Evolutionary conservation across 208 protist genomes (phyloP).

Genomic region (Trypanosoma brucei): DNA sequence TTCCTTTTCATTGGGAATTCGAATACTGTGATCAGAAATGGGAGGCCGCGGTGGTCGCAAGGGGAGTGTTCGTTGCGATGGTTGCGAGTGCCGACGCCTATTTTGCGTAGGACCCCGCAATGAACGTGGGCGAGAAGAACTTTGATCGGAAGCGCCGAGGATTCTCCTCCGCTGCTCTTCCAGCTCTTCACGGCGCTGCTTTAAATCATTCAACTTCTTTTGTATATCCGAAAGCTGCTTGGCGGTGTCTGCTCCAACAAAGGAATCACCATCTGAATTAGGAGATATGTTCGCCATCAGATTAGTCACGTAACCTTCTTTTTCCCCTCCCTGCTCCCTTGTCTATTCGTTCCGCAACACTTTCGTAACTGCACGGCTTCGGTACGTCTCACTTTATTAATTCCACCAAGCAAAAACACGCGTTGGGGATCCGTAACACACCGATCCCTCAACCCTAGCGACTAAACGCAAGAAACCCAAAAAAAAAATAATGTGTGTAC

Average conservation of each 20-base stretch:
- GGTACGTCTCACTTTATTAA: background rate
- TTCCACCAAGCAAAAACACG: background rate
- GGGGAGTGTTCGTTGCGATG: too few species aligned
- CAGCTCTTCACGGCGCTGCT: conserved; percentile 36
- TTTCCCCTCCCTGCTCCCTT: too few species aligned
- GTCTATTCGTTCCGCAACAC: too few species aligned
- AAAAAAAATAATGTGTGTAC: too few species aligned
- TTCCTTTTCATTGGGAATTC: conserved; percentile 29
- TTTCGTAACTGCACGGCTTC: too few species aligned
- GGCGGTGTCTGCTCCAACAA: conserved; percentile 7
- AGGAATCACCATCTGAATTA: conserved; percentile 2
- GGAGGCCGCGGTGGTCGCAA: too few species aligned
- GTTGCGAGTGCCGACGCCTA: background rate
- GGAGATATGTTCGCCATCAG: background rate
- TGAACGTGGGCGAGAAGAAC: background rate
- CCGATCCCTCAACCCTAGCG: too few species aligned
- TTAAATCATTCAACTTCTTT: conserved; percentile 49
- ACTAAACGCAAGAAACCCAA: too few species aligned
- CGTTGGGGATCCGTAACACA: too few species aligned
- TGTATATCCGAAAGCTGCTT: conserved; percentile 40
- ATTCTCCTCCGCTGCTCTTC: conserved; percentile 46
- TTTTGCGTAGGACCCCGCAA: background rate
- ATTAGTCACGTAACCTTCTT: background rate
- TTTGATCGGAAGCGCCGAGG: conserved; percentile 23
- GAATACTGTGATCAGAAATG: conserved; percentile 1